Evolutionary conservation across 345 rosid species (phyloP), one percentile per base, ranked within the genome.

Genomic region (Trapa incisa): DNA sequence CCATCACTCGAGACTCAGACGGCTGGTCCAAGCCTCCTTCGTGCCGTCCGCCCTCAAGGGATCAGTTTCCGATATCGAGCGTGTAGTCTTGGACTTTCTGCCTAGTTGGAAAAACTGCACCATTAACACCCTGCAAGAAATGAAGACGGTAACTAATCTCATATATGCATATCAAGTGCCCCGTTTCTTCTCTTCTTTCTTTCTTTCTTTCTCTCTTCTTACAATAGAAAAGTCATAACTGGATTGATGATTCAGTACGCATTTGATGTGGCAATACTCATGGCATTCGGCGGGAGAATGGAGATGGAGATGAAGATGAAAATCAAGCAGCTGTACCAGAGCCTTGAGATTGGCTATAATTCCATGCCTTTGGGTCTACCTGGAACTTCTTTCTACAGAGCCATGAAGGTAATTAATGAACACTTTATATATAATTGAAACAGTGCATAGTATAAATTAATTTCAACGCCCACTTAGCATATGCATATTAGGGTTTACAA

Each of bases 361-460:
- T 93, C 98, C 38, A 93, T 93, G 98, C 97, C 98, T 47, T 72
- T 90, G 60, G 83, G 87, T 76, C 72, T 93, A 38, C 96, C 92
- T 0, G 94, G 96, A 70, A 93, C 98, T 57, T 89, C 85, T 41
- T 93, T 84, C 73, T 83, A 75, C 68, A 85, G 75, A 74, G 89
- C 98, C 66, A 85, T 90, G 80, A 90, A 90, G 89, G 98, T 88
- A 75, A 50, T 15, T 29, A 50, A 0, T 22, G 29, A 22, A 22
- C 29, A 22, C 29, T 22, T 22, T 22, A 22, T 22, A 22, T 22
- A 22, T 22, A 22, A 22, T 22, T 22, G 29, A 22, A 22, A 22
- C 29, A 22, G 29, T 22, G 29, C 29, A 22, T 22, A 22, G 29
- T 22, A 22, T 22, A 22, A 22, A 22, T 22, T 22, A 22, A 22